Conservation (phyloP, 2,329 filamentous ascomycete species). For the Fusarium udum region DNA sequence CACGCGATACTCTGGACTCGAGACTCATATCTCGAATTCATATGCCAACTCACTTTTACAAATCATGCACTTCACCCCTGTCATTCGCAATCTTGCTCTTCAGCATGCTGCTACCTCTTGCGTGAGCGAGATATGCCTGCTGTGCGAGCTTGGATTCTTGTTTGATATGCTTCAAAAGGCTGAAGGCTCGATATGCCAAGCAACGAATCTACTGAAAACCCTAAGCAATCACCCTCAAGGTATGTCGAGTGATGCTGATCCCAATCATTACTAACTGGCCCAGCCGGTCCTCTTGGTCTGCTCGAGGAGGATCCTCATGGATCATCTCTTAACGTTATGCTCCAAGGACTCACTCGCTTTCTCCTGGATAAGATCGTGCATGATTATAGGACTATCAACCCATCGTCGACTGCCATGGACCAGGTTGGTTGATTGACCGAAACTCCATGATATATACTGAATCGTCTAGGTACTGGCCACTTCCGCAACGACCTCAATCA, state of each 20-base stretch:
- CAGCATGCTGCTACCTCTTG: slow-evolving; percentile 90
- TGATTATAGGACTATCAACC: slow-evolving; percentile 76
- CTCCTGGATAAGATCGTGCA: slow-evolving; percentile 81
- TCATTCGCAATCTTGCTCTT: slow-evolving; percentile 87
- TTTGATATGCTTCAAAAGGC: slow-evolving; percentile 99
- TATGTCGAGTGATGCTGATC: slow-evolving; percentile 42
- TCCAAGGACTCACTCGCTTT: slow-evolving; percentile 88
- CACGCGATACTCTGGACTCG: slow-evolving; percentile 88
- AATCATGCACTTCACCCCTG: slow-evolving; percentile 87
- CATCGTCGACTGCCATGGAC: slow-evolving; percentile 73
- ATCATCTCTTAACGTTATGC: slow-evolving; percentile 78
- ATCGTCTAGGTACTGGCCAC: slow-evolving; percentile 67
- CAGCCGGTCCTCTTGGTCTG: slow-evolving; percentile 78
- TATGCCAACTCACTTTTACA: slow-evolving; percentile 95
- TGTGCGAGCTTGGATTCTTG: slow-evolving; percentile 94
- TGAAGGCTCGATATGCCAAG: slow-evolving; percentile 91
- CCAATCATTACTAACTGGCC: slow-evolving; percentile 31
- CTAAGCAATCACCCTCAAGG: slow-evolving; percentile 85
- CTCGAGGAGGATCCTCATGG: slow-evolving; percentile 84
- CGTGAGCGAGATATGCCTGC: slow-evolving; percentile 80
- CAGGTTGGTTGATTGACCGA: slow-evolving; percentile 56
- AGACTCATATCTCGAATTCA: slow-evolving; percentile 96
- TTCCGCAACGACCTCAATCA: slow-evolving; percentile 75
- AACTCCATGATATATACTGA: background rate
- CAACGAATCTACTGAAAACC: slow-evolving; percentile 91